Evolutionary conservation across 2,329 filamentous ascomycete genomes (phyloP).

Genomic region (Lojkania enalia): DNA sequence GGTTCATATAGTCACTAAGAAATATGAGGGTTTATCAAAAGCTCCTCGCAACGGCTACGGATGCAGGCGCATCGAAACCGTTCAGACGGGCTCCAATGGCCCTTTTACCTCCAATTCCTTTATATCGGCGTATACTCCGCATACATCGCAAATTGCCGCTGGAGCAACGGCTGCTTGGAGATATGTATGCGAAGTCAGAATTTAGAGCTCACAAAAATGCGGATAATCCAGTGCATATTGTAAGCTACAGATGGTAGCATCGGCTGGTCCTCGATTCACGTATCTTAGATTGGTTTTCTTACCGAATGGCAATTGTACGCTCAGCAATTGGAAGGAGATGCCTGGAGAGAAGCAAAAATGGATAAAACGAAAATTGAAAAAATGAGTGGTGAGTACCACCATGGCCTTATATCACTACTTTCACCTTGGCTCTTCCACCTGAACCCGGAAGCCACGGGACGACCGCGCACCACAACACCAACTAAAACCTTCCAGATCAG

Average conservation of each 20-base stretch:
- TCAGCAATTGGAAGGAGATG: conserved; percentile 84
- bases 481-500: conserved; percentile 64
- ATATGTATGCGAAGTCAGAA: conserved; percentile 91
- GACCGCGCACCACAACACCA: not conserved
- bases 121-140: conserved; percentile 86
- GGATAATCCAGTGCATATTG: conserved; percentile 90
- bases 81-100: conserved; percentile 58
- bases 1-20: not conserved
- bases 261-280: not conserved
- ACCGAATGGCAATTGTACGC: conserved; percentile 97
- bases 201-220: conserved; percentile 81
- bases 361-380: conserved; percentile 84
- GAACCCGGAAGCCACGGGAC: not conserved
- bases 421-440: not conserved
- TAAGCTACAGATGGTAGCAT: conserved; percentile 51
- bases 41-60: conserved; percentile 40
- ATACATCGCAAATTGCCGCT: conserved; percentile 78
- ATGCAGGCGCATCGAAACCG: conserved; percentile 39
- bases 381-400: conserved; percentile 77
- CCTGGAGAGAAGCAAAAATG: conserved; percentile 82
- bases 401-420: conserved; percentile 1
- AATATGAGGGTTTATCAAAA: conserved; percentile 36
- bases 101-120: conserved; percentile 80
- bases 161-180: conserved; percentile 80
- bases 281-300: conserved; percentile 80